Evolutionary conservation across 1,139 yeast genomes (phyloP).

Genomic region (Schizosaccharomyces versatilis): DNA sequence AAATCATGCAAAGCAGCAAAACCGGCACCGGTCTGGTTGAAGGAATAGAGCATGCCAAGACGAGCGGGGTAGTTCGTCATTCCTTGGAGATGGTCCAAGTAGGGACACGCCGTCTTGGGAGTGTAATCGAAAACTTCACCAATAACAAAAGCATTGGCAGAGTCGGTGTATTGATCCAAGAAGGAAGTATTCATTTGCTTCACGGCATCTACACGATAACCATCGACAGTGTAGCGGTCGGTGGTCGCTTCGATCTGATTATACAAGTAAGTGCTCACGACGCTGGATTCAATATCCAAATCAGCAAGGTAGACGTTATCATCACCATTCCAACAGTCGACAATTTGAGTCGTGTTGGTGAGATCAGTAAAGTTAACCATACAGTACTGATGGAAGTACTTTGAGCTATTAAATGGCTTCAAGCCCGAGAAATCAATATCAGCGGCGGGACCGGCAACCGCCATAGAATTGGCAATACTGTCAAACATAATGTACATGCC

Average conservation of each 20-base stretch:
- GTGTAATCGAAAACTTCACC: slow-evolving; percentile 10
- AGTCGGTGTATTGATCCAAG: slow-evolving; percentile 5
- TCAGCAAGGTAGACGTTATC: slow-evolving; percentile 10
- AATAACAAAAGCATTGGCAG: slow-evolving; percentile 9
- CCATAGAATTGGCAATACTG: slow-evolving; percentile 10
- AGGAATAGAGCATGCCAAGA: slow-evolving; percentile 8
- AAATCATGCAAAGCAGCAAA: slow-evolving; percentile 4
- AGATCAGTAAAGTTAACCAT: slow-evolving; percentile 9
- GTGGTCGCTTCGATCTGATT: slow-evolving; percentile 5
- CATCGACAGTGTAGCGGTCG: slow-evolving; percentile 9
- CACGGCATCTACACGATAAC: slow-evolving; percentile 11
- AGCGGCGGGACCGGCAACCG: slow-evolving; percentile 6
- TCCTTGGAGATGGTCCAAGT: slow-evolving; percentile 8
- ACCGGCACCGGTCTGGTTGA: slow-evolving; percentile 10
- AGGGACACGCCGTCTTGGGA: slow-evolving; percentile 6
- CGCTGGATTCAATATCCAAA: slow-evolving; percentile 5
- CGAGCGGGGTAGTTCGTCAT: slow-evolving; percentile 11
- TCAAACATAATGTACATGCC: slow-evolving; percentile 12
- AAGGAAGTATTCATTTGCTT: slow-evolving; percentile 7
- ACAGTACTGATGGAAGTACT: slow-evolving; percentile 9
- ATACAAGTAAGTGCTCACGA: slow-evolving; percentile 5
- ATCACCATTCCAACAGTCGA: slow-evolving; percentile 11
- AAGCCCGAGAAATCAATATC: slow-evolving; percentile 6
- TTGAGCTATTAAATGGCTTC: slow-evolving; percentile 7
- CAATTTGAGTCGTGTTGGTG: slow-evolving; percentile 9